Evolutionary conservation across 257 asterid genomes (phyloP).

Genomic region (Solanum habrochaites): DNA sequence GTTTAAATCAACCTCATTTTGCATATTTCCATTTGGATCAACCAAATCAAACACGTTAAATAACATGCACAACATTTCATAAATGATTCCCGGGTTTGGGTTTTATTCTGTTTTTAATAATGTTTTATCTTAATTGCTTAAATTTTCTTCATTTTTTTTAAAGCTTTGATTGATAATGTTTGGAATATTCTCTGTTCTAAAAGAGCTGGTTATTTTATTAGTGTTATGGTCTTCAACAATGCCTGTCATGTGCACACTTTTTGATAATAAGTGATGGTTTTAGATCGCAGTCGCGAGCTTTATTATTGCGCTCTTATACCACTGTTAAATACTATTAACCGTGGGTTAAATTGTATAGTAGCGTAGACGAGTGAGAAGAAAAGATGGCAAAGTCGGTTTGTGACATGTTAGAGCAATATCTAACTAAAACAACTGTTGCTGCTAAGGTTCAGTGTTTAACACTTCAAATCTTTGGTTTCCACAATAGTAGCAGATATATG

Average conservation of each 20-base stretch:
- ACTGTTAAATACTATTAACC: not conserved
- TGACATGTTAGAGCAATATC: not conserved
- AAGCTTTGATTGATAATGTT: not conserved
- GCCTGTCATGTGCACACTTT: not conserved
- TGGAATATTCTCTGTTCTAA: not conserved
- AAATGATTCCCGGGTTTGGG: conserved; percentile 34
- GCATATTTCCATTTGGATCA: conserved; percentile 34
- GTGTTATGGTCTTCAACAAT: not conserved
- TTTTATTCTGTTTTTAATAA: not conserved
- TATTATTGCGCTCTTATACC: not conserved
- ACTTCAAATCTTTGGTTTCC: not conserved
- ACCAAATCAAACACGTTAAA: conserved; percentile 12
- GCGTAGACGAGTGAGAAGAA: not conserved
- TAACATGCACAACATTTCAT: not conserved
- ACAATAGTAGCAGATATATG: not conserved
- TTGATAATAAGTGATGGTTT: not conserved
- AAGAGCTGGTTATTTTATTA: not conserved
- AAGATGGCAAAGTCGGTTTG: not conserved
- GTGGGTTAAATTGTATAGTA: not conserved
- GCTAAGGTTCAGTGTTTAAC: not conserved
- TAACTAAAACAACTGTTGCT: not conserved
- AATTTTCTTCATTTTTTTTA: not conserved
- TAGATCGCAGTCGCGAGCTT: not conserved
- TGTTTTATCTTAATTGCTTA: not conserved
- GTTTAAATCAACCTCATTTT: conserved; percentile 14